Conservation (phyloP, 2,329 filamentous ascomycete species). For the Stachybotrys chlorohalonatus region DNA sequence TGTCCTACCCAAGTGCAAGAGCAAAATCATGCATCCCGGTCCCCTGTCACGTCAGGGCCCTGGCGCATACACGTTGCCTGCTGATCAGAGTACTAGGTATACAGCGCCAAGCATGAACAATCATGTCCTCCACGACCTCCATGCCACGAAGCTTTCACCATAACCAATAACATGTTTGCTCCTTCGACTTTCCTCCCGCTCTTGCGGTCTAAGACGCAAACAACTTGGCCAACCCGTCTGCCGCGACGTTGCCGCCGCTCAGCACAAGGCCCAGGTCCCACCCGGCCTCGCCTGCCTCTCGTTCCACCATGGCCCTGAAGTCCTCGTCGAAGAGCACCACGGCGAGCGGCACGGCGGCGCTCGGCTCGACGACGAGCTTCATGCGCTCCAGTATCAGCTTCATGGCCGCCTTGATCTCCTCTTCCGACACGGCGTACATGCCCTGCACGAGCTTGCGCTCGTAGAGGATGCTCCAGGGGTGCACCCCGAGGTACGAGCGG, state of each 20-base stretch:
- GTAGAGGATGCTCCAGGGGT: slow-evolving; percentile 64
- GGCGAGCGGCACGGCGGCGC: slow-evolving; percentile 64
- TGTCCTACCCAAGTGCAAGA: too few species aligned
- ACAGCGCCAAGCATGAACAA: too few species aligned
- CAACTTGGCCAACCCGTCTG: slow-evolving; percentile 35
- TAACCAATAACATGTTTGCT: too few species aligned
- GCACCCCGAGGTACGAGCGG: slow-evolving; percentile 60
- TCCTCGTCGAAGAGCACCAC: slow-evolving; percentile 69
- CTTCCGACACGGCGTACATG: slow-evolving; percentile 60
- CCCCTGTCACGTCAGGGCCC: too few species aligned
- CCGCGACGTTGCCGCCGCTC: slow-evolving; percentile 39
- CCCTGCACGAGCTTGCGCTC: slow-evolving; percentile 53
- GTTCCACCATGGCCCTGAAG: slow-evolving; percentile 55
- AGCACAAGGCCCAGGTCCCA: slow-evolving; percentile 54
- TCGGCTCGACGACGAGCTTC: slow-evolving; percentile 77
- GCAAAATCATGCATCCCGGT: too few species aligned
- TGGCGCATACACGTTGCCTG: too few species aligned
- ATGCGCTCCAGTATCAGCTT: slow-evolving; percentile 65
- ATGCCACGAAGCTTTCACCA: too few species aligned
- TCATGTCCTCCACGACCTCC: too few species aligned
- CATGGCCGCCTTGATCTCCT: slow-evolving; percentile 64
- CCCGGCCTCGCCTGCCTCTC: slow-evolving; percentile 53
- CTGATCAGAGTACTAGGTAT: too few species aligned
- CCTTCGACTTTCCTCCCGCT: too few species aligned
- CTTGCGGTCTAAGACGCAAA: slow-evolving; percentile 14